Base-by-base conservation (phyloP, 257 asterid genomes). In the Linderniella brevidens region DNA sequence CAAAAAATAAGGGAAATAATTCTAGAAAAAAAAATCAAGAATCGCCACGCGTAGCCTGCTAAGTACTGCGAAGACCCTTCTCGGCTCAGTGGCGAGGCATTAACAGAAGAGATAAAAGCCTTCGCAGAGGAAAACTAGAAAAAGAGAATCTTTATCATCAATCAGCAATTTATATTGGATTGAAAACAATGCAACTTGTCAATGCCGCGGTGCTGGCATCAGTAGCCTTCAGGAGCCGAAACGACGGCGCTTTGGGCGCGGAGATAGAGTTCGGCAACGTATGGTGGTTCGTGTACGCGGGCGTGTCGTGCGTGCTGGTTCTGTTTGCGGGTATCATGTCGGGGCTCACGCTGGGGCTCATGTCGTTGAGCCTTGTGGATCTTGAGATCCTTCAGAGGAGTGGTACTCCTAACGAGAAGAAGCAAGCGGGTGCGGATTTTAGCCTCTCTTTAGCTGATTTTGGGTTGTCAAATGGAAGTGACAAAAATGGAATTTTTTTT, bases 351-450 rank as follows among this genome's bases (percentile, higher is more conserved):
- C 42, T 87, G 56, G 97, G 97, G 1, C 80, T 87, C 56, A 80
- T 87, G 97, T 87, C 95, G 4, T 53, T 87, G 52, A 84, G 95
- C 57, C 88, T 78, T 41, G 97, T 87, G 56, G 95, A 83, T 61
- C 95, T 83, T 39, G 97, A 87, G 75, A 87, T 87, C 70, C 83
- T 87, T 25, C 83, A 83, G 82, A 81, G 84, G 10, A 87, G 97
- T 58, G 95, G 95, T 41, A 69, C 95, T 4, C 66, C 83, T 35
- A 4, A 67, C 8, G 95, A 87, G 67, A 83, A 87, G 72, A 76
- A 71, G 86, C 98, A 16, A 84, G 94, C 83, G 3, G 17, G 62
- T 13, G 0, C 3, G 13, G 20, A 48, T 32, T 11, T 3, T 1
- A 0, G 4, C 35, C 20, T 9, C 43, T 9, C 15, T 10, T 39